Evolutionary conservation across 2,329 filamentous ascomycete species (phyloP), one percentile per base, ranked within the genome.

Genomic region (Tolypocladium endophyticum): DNA sequence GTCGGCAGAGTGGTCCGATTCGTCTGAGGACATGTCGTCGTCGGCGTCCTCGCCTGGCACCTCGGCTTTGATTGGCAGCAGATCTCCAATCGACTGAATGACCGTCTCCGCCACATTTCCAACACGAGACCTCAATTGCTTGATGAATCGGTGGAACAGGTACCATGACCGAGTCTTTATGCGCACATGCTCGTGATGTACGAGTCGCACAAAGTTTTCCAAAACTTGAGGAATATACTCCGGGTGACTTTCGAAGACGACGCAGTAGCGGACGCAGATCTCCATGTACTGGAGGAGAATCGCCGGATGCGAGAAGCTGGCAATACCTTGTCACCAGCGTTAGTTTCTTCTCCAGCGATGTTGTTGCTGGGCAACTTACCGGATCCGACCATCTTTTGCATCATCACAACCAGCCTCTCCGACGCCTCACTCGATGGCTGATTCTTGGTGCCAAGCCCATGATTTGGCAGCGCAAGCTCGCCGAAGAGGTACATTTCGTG

Each of bases 201-300:
- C 90, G 55, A 97, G 83, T 16, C 87, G 85, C 54, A 99, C 90
- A 73, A 99, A 97, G 70, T 88, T 92, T 69, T 97, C 92, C 50
- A 99, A 80, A 1, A 94, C 91, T 64, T 87, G 88, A 2, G 90
- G 90, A 56, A 97, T 95, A 62, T 90, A 87, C 28, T 87, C 80
- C 36, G 86, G 81, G 69, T 96, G 89, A 59, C 86, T 85, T 70
- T 97, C 92, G 71, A 99, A 97, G 73, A 97, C 96, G 35, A 87
- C 84, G 71, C 88, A 90, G 74, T 99, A 99, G 57, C 94, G 87
- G 59, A 96, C 92, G 72, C 92, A 96, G 41, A 96, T 96, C 73
- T 99, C 94, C 92, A 99, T 97, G 70, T 96, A 99, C 74, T 97
- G 92, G 28, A 99, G 80, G 64, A 97, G 85, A 57, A 97, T 92